Percentiles rank a stretch among this genome's conserved stretches.
Conservation (phyloP, 805 yeast species). For the Zygosaccharomyces siamensis region DNA sequence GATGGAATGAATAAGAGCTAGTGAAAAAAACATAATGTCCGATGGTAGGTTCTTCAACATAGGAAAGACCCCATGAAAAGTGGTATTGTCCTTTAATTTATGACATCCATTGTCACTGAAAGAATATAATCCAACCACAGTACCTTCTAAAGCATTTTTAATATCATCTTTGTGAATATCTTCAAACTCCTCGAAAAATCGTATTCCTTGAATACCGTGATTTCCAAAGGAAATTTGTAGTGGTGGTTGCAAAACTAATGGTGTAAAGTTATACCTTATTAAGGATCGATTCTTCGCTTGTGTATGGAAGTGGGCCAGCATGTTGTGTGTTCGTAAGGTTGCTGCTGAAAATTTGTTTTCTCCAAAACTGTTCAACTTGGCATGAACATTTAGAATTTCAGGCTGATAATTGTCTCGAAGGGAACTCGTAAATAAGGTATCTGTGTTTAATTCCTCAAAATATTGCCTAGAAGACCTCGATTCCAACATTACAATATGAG, state of each 20-base stretch:
- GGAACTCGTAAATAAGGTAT: slow-evolving; percentile 26
- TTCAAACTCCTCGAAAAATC: slow-evolving; percentile 34
- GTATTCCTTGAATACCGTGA: slow-evolving; percentile 37
- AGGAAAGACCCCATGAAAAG: slow-evolving; percentile 17
- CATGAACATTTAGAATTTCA: slow-evolving; percentile 34
- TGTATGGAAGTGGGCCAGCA: slow-evolving; percentile 50
- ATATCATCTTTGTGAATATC: slow-evolving; percentile 35
- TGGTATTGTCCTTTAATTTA: not conserved
- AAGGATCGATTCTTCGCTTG: slow-evolving; percentile 15
- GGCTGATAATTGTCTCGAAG: slow-evolving; percentile 30
- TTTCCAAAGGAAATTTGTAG: slow-evolving; percentile 38
- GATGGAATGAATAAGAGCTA: slow-evolving; percentile 66
- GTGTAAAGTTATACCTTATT: slow-evolving; percentile 39
- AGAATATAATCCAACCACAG: slow-evolving; percentile 34
- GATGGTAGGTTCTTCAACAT: not conserved
- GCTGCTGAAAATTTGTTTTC: slow-evolving; percentile 42
- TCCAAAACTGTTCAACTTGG: slow-evolving; percentile 32
- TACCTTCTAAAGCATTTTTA: slow-evolving; percentile 35
- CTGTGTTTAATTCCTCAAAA: slow-evolving; percentile 30
- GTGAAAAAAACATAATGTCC: slow-evolving; percentile 15
- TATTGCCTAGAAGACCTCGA: slow-evolving; percentile 21
- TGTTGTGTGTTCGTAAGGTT: slow-evolving; percentile 49
- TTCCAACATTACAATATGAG: slow-evolving; percentile 53
- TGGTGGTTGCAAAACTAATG: slow-evolving; percentile 40
- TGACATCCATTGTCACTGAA: slow-evolving; percentile 12